Evolutionary conservation across 768 basidiomycete genomes (phyloP).

Genomic region (Xerocomus potaroensis): DNA sequence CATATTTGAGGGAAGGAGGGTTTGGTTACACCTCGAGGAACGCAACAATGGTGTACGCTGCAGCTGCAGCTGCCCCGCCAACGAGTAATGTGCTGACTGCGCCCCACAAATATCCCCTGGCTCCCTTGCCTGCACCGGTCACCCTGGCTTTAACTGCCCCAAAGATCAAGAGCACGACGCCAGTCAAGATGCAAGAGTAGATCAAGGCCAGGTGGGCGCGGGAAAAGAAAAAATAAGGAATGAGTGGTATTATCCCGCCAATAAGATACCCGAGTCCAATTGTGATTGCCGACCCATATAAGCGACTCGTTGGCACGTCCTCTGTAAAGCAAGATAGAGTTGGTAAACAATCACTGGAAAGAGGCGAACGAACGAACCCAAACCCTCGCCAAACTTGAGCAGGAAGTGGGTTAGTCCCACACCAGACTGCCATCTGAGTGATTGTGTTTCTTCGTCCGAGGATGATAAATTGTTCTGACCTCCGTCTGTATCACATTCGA

Average conservation of each 20-base stretch:
- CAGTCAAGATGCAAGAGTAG: constrained; percentile 78
- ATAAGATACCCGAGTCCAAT: constrained; percentile 93
- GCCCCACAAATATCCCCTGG: constrained; percentile 77
- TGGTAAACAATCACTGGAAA: background rate
- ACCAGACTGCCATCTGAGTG: constrained; percentile 64
- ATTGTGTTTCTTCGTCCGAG: constrained; percentile 52
- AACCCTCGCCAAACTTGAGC: constrained; percentile 91
- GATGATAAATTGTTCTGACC: constrained; percentile 13
- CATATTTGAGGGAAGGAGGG: background rate
- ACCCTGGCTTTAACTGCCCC: constrained; percentile 87
- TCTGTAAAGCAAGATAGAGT: constrained; percentile 41
- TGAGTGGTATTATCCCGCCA: constrained; percentile 88
- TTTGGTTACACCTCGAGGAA: constrained; percentile 37
- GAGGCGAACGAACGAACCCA: constrained; percentile 49
- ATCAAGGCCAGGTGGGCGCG: constrained; percentile 63
- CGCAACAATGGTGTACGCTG: constrained; percentile 58
- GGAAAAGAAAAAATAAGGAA: constrained; percentile 89
- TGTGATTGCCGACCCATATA: constrained; percentile 90
- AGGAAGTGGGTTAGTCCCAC: constrained; percentile 91
- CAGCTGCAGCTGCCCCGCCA: constrained; percentile 84
- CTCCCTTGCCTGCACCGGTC: constrained; percentile 70
- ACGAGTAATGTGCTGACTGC: constrained; percentile 84
- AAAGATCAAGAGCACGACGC: constrained; percentile 81
- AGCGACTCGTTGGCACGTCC: constrained; percentile 79
- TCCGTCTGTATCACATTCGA: constrained; percentile 45